These are phyloP conservation scores for Chalaropsis thielavioides DNA, from an alignment of 2,329 filamentous ascomycete species.

Conservation along the genomic window DNA sequence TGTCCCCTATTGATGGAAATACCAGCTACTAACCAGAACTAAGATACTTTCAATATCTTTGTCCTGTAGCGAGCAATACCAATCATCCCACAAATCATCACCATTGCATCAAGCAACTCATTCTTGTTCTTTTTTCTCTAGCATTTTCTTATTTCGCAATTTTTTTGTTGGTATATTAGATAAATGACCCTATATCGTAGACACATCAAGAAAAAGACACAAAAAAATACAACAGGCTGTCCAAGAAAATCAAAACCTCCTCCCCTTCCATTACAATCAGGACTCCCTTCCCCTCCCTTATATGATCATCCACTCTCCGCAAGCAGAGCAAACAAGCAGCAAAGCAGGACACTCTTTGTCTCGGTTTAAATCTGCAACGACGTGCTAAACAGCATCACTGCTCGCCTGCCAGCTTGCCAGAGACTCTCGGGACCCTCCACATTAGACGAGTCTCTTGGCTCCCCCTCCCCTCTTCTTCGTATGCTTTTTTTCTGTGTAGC, in stretches of 20 bases:
- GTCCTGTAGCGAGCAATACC: too few relatives aligned
- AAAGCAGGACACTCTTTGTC: not conserved
- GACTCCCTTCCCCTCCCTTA: not conserved
- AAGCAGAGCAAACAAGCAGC: not conserved
- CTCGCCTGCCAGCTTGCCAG: not conserved
- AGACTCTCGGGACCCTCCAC: not conserved
- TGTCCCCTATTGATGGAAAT: slow-evolving; percentile 7
- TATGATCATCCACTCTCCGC: not conserved
- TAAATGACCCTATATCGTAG: not conserved
- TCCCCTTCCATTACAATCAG: not conserved
- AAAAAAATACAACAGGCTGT: not conserved
- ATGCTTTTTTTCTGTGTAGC: not conserved
- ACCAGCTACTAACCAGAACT: not conserved
- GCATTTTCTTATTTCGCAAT: not conserved
- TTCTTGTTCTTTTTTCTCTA: not conserved
- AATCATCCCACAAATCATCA: not conserved
- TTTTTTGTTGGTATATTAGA: not conserved
- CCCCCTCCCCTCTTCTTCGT: not conserved
- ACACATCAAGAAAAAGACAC: not conserved
- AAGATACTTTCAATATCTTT: not conserved
- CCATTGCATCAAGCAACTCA: not conserved
- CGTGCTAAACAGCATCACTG: not conserved
- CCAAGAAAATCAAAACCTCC: not conserved
- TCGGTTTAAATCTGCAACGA: too few relatives aligned
- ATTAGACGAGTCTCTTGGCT: not conserved